These are phyloP conservation scores for Penicillium samsonianum DNA, from an alignment of 495 filamentous ascomycete genomes.

Conservation along the genomic window DNA sequence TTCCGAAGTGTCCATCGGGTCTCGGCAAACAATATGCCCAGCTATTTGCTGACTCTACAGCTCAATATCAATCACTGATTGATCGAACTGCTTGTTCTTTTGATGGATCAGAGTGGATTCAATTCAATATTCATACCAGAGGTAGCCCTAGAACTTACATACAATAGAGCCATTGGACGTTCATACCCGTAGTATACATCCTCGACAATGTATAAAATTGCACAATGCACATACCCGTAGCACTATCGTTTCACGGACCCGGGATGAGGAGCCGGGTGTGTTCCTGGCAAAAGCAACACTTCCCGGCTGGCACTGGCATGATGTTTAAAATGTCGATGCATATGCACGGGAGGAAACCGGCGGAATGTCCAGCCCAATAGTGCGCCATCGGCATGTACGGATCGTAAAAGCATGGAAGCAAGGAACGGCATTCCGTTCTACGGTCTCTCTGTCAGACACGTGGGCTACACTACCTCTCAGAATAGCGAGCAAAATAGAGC, in stretches of 20 bases:
- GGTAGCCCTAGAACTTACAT: too few relatives aligned
- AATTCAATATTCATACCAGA: background rate
- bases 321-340: constrained; percentile 1
- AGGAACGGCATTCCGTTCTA: constrained; percentile 9
- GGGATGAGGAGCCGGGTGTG: constrained; percentile 1
- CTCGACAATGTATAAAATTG: background rate
- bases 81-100: background rate
- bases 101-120: background rate
- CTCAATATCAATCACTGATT: background rate
- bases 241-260: constrained; percentile 1
- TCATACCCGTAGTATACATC: background rate
- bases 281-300: constrained; percentile 11
- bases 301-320: constrained; percentile 5
- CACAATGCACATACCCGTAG: background rate
- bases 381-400: constrained; percentile 6
- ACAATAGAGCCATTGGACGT: background rate
- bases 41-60: background rate
- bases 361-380: constrained; percentile 7
- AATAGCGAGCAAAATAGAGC: background rate
- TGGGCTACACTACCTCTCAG: background rate
- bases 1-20: constrained; percentile 8
- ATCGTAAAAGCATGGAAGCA: constrained; percentile 11
- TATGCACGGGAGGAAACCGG: background rate
- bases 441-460: constrained; percentile 12
- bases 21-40: background rate